Base-by-base conservation (phyloP, 2,329 filamentous ascomycete species). In the Botrytis tulipae region DNA sequence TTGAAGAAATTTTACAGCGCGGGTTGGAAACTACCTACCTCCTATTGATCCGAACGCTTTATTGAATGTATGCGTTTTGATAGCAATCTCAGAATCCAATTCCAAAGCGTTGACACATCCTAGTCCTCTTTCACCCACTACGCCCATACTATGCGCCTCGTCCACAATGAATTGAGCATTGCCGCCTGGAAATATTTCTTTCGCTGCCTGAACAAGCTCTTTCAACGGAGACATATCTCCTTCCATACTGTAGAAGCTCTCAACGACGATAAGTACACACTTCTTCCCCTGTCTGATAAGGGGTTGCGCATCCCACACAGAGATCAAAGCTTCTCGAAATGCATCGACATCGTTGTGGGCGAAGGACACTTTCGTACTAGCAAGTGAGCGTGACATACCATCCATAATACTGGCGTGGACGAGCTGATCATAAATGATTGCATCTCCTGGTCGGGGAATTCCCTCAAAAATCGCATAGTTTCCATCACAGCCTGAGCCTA, bases 201-300 rank as follows among this genome's bases (percentile, higher is more conserved):
- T 65, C 12, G 42, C 4, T n/a, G 20, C 4, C 29, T 42, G 25
- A 2, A 32, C 37, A 5, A 65, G 25, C 4, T 65, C 62, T 65
- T 32, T 65, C 3, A 65, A 9, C 8, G 62, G 62, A 42, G 62
- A 42, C 62, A 68, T 68, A n/a, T 68, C 48, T 4, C 65, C 44
- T 37, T 68, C 48, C 12, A 68, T 54, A 25, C 65, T 68, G 18
- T 68, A 68, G 46, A 68, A 51, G 35, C 40, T 48, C 44, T 68
- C 48, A 4, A 68, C 35, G 4, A 35, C 46, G 18, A 40, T 32
- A 6, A 54, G 44, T 25, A 68, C 65, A 8, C 40, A 46, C n/a
- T 54, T 42, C 18, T 68, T 25, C 8, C 65, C 65, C 7, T 51
- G 40, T 35, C 25, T 37, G 32, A 68, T n/a, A 12, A 46, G n/a